Evolutionary conservation across 2,329 filamentous ascomycete genomes (phyloP), one percentile per base, ranked within the genome.

Genomic region (Botrytis medusae): DNA sequence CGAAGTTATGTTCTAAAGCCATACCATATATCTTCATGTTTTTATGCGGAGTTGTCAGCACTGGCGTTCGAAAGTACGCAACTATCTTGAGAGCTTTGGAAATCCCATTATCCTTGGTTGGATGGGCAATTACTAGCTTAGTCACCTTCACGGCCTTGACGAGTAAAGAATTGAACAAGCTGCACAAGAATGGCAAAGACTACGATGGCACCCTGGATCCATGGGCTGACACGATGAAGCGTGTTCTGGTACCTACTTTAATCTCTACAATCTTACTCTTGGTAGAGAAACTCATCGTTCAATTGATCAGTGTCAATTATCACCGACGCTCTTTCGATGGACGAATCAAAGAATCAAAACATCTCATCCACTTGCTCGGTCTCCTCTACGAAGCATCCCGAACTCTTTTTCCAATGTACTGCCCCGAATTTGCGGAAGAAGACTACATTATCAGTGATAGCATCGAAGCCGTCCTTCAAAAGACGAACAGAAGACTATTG

Each of bases 391-490:
- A 98, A 76, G 94, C 95, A 32, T 98, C 95, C 4, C 89, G 94
- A 71, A 87, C 90, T 8, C 86, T 98, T 69, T 99, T 98, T 80
- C 96, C 96, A 40, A 92, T 94, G 83, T 97, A 97, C 84, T 97
- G 94, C 83, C 87, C 86, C 37, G 95, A 98, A 79, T 98, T 99
- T 79, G 86, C 88, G 29, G 93, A 98, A 37, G 96, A 98, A 81
- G 96, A 99, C 82, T 93, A 95, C 80, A 86, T 94, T 79, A 98
- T 99, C 81, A 93, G 93, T 80, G 94, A 97, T 83, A 92, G 91
- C 74, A 89, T 94, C 79, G 89, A 94, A 79, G 84, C 93, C 63
- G 87, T 89, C 76, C 85, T 93, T 29, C 84, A 86, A 25, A 87
- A 86, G 74, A 89, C 88, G 74, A 86, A 85, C 78, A 86, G 84